Conservation (phyloP, 1,284 basidiomycete species). For the Irpex sp. region DNA sequence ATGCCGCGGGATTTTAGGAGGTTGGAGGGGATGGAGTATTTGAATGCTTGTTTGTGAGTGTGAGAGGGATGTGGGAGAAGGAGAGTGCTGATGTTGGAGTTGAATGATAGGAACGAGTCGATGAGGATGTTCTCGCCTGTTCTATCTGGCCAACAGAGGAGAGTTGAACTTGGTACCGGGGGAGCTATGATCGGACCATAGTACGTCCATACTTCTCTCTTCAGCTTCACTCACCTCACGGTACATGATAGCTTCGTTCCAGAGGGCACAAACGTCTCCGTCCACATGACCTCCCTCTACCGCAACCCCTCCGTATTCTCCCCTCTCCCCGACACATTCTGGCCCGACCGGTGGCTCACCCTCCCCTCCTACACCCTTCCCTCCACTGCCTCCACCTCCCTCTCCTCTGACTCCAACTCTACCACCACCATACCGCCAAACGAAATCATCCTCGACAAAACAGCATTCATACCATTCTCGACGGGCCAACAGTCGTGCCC, state of each 20-base stretch:
- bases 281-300: constrained; percentile 33
- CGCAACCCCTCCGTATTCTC: constrained; percentile 36
- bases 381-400: neutral
- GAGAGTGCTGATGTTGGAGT: no score
- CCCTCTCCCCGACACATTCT: constrained; percentile 33
- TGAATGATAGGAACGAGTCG: constrained; percentile 31
- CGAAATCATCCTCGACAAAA: constrained; percentile 6
- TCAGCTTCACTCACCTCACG: neutral
- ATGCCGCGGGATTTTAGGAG: constrained; percentile 1
- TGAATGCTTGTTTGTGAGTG: constrained; percentile 15
- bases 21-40: constrained; percentile 8
- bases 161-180: constrained; percentile 21
- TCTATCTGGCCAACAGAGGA: constrained; percentile 25
- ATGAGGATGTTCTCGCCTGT: constrained; percentile 34
- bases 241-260: constrained; percentile 29
- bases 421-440: neutral
- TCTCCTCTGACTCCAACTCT: neutral
- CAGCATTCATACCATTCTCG: constrained; percentile 17
- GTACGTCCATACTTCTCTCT: constrained; percentile 6
- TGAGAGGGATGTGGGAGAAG: no score
- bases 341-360: constrained; percentile 38
- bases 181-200: constrained; percentile 23
- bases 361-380: constrained; percentile 5
- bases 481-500: constrained; percentile 18
- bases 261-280: constrained; percentile 31